Base-by-base conservation (phyloP, 2,329 filamentous ascomycete species). In the Fusarium sp. region DNA sequence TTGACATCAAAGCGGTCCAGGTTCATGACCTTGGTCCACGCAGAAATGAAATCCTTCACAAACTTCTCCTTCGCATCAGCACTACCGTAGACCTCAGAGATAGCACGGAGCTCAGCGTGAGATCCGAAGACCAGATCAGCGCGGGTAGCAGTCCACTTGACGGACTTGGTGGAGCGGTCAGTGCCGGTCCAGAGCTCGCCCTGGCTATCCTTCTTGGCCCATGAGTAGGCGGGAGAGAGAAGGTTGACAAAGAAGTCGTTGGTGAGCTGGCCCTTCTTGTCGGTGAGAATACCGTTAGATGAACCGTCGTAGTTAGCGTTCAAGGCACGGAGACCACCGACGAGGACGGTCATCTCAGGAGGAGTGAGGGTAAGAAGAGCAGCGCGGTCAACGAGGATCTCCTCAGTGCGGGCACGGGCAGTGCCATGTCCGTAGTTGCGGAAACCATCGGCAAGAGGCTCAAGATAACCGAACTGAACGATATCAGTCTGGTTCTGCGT, bases 171-270 rank as follows among this genome's bases (percentile, higher is more conserved):
- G 84, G 90, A 90, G 80, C 89, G 90, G 83, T 93, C 90, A 19
- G 82, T 77, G 39, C 91, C 92, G 69, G 90, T 87, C 80, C 87
- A 94, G 56, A 86, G 61, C 75, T 94, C 91, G 38, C 82, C 79
- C 60, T 81, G 82, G n/a, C 76, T 73, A 63, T 83, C 73, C 29
- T 82, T 82, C 42, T 82, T 82, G 25, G 76, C 76, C 93, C 93
- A 94, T 27, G 82, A 84, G 11, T 87, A 92, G 80, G 82, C 83
- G 76, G 86, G 88, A 77, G 94, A 92, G 29, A 95, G 87, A 4
- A 95, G 85, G 83, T 94, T 94, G 81, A 93, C 87, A 78, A 95
- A 95, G 87, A 94, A 95, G 83, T 94, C 93, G 82, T 93, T 94
- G 78, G 90, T 93, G 76, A 95, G 85, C 74, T 88, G 82, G 45